phyloP scores from a whole-genome alignment of 176 grass and related monocot species.

The Triticum aestivum region IWGSC_CS_RefSeq_v2.1 NC_057807.1:130564368-130564867 shows the following conservation, averaged over 20 bases:
- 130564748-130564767: not conserved
- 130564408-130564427: constrained; percentile 55
- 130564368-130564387: constrained; percentile 60
- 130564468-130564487: constrained; percentile 69
- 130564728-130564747: not conserved
- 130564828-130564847: constrained; percentile 67
- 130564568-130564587: constrained; percentile 85
- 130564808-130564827: constrained; percentile 58
- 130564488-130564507: constrained; percentile 84
- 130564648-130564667: constrained; percentile 63
- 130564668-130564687: not conserved
- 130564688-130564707: not conserved
- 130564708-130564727: not conserved
- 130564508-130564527: constrained; percentile 96
- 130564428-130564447: constrained; percentile 79
- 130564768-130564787: not conserved
- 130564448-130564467: constrained; percentile 54
- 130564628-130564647: constrained; percentile 82
- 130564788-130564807: not conserved
- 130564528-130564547: constrained; percentile 75
- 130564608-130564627: constrained; percentile 84
- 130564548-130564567: constrained; percentile 85
- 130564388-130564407: constrained; percentile 47
- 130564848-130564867: constrained; percentile 78
- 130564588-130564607: constrained; percentile 83